Evolutionary conservation across 73 alveolate species (phyloP).

Genomic region (Strombidium stylifer): DNA sequence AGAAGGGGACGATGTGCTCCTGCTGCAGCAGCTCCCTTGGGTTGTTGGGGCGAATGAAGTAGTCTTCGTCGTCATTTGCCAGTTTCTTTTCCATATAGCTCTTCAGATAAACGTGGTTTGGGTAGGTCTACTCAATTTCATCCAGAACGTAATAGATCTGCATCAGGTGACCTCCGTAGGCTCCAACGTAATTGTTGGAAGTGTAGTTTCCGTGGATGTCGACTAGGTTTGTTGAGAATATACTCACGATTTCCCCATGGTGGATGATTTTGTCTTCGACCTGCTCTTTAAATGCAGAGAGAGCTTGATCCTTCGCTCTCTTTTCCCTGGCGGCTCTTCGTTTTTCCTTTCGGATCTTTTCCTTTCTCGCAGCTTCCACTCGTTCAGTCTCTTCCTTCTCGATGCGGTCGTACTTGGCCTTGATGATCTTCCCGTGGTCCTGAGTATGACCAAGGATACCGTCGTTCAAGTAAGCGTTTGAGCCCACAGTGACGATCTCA

Average conservation of each 20-base stretch:
- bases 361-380: slow-evolving; percentile 92
- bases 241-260: slow-evolving; percentile 3
- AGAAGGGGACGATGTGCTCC: too few species aligned
- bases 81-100: too few species aligned
- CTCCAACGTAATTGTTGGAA: background rate
- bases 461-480: too few species aligned
- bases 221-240: slow-evolving; percentile 1
- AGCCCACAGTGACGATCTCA: slow-evolving; percentile 85
- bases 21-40: too few species aligned
- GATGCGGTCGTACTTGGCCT: background rate
- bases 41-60: too few species aligned
- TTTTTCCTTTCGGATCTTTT: slow-evolving; percentile 3
- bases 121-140: too few species aligned
- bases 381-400: slow-evolving; percentile 84
- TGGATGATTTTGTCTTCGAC: slow-evolving; percentile 8
- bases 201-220: slow-evolving; percentile 8
- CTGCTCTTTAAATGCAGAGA: slow-evolving; percentile 5
- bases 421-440: too few species aligned
- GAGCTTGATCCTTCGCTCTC: slow-evolving; percentile 1
- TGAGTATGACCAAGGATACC: too few species aligned
- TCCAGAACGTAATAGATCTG: too few species aligned
- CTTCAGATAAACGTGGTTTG: too few species aligned
- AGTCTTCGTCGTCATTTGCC: too few species aligned
- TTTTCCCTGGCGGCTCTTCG: slow-evolving; percentile 12
- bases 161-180: slow-evolving; percentile 17